These are phyloP conservation scores for Zoysia matrella DNA, from an alignment of 202 grass and related monocot species.

Conservation along the genomic window DNA sequence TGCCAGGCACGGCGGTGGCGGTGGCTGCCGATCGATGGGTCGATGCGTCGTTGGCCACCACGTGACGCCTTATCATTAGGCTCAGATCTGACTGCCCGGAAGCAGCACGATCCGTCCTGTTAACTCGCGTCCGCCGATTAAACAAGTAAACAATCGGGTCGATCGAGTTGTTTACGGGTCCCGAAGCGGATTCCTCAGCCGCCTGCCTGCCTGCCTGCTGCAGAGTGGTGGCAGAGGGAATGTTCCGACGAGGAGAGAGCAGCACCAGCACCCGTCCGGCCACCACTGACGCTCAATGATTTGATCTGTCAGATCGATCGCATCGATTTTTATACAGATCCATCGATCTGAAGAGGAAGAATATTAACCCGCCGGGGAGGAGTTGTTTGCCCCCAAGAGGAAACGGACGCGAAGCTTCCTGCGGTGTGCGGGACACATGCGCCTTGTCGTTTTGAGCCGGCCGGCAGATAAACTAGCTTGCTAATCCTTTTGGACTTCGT, in stretches of 20 bases:
- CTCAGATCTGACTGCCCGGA: constrained; percentile 40
- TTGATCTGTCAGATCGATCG: constrained; percentile 16
- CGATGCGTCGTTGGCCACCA: constrained; percentile 52
- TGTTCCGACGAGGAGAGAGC: constrained; percentile 40
- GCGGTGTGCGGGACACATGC: constrained; percentile 54
- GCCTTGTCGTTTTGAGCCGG: constrained; percentile 34
- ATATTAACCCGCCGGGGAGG: no score
- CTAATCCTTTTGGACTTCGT: neutral
- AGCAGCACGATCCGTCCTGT: neutral
- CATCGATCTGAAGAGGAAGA: neutral
- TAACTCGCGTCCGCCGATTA: constrained; percentile 5
- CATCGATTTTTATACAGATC: constrained; percentile 25
- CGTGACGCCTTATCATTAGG: constrained; percentile 37
- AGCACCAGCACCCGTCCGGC: neutral
- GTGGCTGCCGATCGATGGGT: constrained; percentile 5
- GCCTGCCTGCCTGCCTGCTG: neutral
- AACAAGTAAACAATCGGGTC: constrained; percentile 6
- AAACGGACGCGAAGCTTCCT: constrained; percentile 59
- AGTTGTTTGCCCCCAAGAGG: neutral
- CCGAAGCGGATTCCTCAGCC: constrained; percentile 52
- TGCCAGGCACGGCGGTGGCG: neutral
- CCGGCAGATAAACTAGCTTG: neutral
- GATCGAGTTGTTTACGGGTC: constrained; percentile 53
- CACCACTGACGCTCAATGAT: constrained; percentile 47
- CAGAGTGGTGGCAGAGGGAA: constrained; percentile 53